Percentiles rank a stretch among this genome's conserved stretches.
Conservation (phyloP, 1,284 basidiomycete species). For the Pyrrhoderma lamaoense region DNA sequence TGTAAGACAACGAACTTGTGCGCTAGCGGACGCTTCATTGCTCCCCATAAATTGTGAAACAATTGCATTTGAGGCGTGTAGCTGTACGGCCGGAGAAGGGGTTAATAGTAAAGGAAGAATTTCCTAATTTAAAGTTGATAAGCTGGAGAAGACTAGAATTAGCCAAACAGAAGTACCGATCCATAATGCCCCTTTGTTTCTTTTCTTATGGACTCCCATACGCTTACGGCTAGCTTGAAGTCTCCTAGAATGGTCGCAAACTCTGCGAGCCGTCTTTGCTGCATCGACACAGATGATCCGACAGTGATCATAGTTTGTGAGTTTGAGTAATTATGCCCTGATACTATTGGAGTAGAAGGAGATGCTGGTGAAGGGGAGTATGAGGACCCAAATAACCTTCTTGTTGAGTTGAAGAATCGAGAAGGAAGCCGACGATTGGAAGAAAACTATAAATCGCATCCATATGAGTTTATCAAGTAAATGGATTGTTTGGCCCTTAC, state of each 20-base stretch:
- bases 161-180: slow-evolving; percentile 40
- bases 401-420: slow-evolving; percentile 81
- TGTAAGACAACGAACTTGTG: slow-evolving; percentile 54
- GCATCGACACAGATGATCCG: slow-evolving; percentile 41
- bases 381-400: slow-evolving; percentile 75
- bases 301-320: slow-evolving; percentile 29
- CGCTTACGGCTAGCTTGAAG: slow-evolving; percentile 72
- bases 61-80: slow-evolving; percentile 58
- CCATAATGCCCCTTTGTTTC: slow-evolving; percentile 60
- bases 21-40: slow-evolving; percentile 48
- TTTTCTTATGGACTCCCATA: slow-evolving; percentile 84
- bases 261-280: slow-evolving; percentile 84
- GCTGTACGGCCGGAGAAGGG: slow-evolving; percentile 50
- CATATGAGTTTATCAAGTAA: slow-evolving; percentile 1
- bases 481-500: slow-evolving; percentile 33
- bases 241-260: slow-evolving; percentile 92
- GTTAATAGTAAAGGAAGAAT: slow-evolving; percentile 63
- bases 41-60: slow-evolving; percentile 34
- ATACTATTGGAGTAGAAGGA: slow-evolving; percentile 32
- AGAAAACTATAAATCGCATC: slow-evolving; percentile 46
- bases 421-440: slow-evolving; percentile 78
- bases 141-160: not conserved
- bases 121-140: slow-evolving; percentile 39
- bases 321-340: slow-evolving; percentile 31
- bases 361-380: slow-evolving; percentile 36